Conservation (phyloP, 2,329 filamentous ascomycete genomes). For the Colletotrichum lini region DNA sequence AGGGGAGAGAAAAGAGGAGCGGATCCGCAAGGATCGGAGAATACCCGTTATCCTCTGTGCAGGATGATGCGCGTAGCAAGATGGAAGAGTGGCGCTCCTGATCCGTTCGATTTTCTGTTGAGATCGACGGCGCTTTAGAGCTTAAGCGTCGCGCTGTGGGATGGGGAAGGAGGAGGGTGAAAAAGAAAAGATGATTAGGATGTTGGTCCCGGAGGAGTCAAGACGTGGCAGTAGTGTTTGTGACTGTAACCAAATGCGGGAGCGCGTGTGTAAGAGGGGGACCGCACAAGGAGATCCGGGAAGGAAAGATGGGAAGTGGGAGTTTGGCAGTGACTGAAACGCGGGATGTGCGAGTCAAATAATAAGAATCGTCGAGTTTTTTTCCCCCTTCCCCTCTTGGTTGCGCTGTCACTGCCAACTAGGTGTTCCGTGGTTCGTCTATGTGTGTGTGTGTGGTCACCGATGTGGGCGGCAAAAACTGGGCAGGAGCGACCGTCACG, state of each 20-base stretch:
- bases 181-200: constrained; percentile 13
- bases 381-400: neutral
- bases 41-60: constrained; percentile 7
- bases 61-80: constrained; percentile 5
- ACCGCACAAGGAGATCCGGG: neutral
- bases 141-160: neutral
- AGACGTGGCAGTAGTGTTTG: neutral
- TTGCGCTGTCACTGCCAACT: neutral
- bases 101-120: constrained; percentile 18
- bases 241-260: neutral
- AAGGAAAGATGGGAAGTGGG: neutral
- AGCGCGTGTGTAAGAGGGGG: neutral
- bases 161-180: neutral
- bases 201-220: constrained; percentile 7
- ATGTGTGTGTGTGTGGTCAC: neutral
- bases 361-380: neutral
- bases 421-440: neutral
- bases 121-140: constrained; percentile 29
- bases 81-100: constrained; percentile 1
- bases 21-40: constrained; percentile 27
- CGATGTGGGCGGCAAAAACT: constrained; percentile 4
- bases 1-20: constrained; percentile 31
- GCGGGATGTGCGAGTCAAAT: constrained; percentile 38
- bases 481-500: constrained; percentile 7
- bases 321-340: constrained; percentile 21